A percentile compares a stretch with the other conserved stretches of the same genome.
phyloP scores from a whole-genome alignment of 306 rosid species.

The Trifolium dubium region DNA sequence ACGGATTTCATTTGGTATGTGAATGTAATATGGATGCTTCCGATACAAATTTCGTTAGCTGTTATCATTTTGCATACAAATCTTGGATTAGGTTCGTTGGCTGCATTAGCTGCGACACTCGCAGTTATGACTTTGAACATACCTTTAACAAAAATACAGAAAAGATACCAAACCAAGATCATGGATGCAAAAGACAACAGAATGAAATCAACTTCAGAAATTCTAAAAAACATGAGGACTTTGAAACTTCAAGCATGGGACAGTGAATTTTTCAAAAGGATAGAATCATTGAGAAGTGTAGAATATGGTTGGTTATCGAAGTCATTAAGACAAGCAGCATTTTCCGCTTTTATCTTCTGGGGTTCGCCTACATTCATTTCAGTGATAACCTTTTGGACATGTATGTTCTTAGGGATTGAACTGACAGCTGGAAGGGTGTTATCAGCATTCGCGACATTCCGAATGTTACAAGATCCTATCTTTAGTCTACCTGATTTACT shows the following conservation, averaged over 20 bases:
- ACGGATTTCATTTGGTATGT: slow-evolving; percentile 85
- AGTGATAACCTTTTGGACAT: slow-evolving; percentile 74
- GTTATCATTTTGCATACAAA: slow-evolving; percentile 72
- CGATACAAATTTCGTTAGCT: slow-evolving; percentile 84
- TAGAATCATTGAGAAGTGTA: slow-evolving; percentile 61
- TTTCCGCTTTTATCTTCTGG: slow-evolving; percentile 78
- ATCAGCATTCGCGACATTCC: slow-evolving; percentile 86
- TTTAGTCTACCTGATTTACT: slow-evolving; percentile 88
- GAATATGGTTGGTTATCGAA: slow-evolving; percentile 78
- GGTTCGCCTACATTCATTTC: slow-evolving; percentile 90
- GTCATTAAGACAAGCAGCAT: slow-evolving; percentile 62
- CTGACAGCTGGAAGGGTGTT: slow-evolving; percentile 88
- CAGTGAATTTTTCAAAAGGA: slow-evolving; percentile 61
- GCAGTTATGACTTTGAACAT: slow-evolving; percentile 78
- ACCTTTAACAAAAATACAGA: slow-evolving; percentile 79
- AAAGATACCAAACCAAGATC: slow-evolving; percentile 76
- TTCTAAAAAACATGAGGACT: slow-evolving; percentile 79
- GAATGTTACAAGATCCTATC: slow-evolving; percentile 93
- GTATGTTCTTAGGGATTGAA: slow-evolving; percentile 81
- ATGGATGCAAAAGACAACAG: slow-evolving; percentile 92
- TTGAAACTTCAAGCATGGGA: slow-evolving; percentile 98
- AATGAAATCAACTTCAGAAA: slow-evolving; percentile 92
- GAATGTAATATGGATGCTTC: slow-evolving; percentile 89
- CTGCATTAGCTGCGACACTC: slow-evolving; percentile 75
- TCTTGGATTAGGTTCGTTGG: slow-evolving; percentile 77